Percentiles rank a stretch among this genome's conserved stretches.
phyloP scores from a whole-genome alignment of 768 basidiomycete species.

The Sutorius australiensis region DNA sequence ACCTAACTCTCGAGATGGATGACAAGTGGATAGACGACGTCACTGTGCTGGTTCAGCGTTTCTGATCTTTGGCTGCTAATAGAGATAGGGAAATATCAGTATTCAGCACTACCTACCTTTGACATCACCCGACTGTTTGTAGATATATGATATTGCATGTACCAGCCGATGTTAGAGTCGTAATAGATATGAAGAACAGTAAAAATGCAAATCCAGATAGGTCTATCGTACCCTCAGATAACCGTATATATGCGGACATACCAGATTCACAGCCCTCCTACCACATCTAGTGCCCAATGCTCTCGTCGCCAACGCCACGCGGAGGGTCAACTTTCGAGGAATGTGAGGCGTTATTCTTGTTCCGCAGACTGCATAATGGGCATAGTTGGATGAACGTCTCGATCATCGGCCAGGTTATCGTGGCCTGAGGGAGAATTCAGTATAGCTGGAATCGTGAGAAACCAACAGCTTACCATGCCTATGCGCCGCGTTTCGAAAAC shows the following conservation, averaged over 20 bases:
- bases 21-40: constrained; percentile 51
- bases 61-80: constrained; percentile 19
- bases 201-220: constrained; percentile 3
- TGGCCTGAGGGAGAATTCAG: constrained; percentile 41
- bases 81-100: background rate
- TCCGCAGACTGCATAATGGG: constrained; percentile 47
- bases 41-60: constrained; percentile 42
- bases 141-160: constrained; percentile 12
- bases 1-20: constrained; percentile 47
- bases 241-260: background rate
- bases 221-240: background rate
- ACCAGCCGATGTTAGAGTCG: constrained; percentile 1
- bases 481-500: constrained; percentile 52
- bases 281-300: constrained; percentile 18
- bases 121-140: background rate
- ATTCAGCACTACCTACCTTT: background rate
- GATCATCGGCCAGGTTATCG: constrained; percentile 71
- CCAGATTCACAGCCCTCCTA: background rate
- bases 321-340: constrained; percentile 17
- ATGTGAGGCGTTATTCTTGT: constrained; percentile 29
- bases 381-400: constrained; percentile 64
- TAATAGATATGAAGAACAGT: constrained; percentile 16
- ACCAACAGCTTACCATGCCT: constrained; percentile 49
- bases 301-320: constrained; percentile 16
- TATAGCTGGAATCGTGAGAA: background rate